Conservation (phyloP, 177 flowering plant species). For the Tripterygium wilfordii region DNA sequence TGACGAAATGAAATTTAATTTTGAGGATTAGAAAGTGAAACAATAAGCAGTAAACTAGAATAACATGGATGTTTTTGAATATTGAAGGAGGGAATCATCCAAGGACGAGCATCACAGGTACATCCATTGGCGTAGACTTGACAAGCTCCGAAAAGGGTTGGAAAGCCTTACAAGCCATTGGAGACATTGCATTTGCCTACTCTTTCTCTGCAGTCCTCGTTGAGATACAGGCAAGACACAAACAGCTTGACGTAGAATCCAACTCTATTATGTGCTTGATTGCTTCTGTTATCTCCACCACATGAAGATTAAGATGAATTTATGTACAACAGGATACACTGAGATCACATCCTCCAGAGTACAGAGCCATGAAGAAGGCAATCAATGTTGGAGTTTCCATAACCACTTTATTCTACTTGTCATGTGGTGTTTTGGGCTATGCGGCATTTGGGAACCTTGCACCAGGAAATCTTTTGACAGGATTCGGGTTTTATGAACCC, state of each 20-base stretch:
- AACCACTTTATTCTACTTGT: slow-evolving; percentile 42
- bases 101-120: slow-evolving; percentile 43
- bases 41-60: too few species aligned
- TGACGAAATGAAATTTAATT: too few species aligned
- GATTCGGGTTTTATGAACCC: slow-evolving; percentile 49
- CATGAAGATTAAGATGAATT: too few species aligned
- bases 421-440: slow-evolving; percentile 42
- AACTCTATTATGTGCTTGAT: slow-evolving; percentile 2
- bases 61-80: neutral
- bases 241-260: too few species aligned
- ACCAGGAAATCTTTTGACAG: slow-evolving; percentile 51
- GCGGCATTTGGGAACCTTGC: slow-evolving; percentile 50
- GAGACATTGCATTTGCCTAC: slow-evolving; percentile 62
- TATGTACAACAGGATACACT: slow-evolving; percentile 56
- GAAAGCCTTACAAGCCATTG: slow-evolving; percentile 44
- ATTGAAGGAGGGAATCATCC: slow-evolving; percentile 12
- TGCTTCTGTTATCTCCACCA: too few species aligned
- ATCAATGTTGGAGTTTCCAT: slow-evolving; percentile 21
- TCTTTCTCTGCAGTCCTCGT: slow-evolving; percentile 43
- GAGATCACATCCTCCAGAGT: slow-evolving; percentile 44
- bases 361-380: slow-evolving; percentile 49
- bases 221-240: slow-evolving; percentile 43
- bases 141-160: slow-evolving; percentile 40
- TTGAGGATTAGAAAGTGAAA: too few species aligned
- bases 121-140: slow-evolving; percentile 35